Evolutionary conservation across 179 eudicot genomes (phyloP), one percentile per base, ranked within the genome.

Genomic region (Sideroxylon spinosum): DNA sequence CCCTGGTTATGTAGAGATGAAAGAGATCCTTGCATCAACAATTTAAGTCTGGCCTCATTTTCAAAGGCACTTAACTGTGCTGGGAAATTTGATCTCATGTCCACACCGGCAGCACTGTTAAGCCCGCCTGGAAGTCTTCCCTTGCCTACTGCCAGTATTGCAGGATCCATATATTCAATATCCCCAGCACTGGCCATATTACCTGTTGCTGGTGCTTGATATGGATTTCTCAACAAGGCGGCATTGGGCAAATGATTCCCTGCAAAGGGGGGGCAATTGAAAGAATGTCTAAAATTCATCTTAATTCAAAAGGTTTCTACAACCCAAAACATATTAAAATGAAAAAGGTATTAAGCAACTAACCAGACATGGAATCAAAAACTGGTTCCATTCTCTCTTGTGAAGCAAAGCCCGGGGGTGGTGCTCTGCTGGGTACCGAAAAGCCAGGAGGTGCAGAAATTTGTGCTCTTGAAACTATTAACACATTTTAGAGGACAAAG

Each of bases 361-460:
- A 14, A 95, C 98, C 98, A 82, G 94, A 86, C 62, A 82, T 80
- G 0, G 82, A 6, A 68, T 92, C 92, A 74, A 88, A 83, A 71
- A 80, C 67, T 23, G 83, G 94, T 64, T 86, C 93, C 76, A 79
- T 81, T 86, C 91, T 91, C 73, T 82, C 95, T 56, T 87, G 89
- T 17, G 91, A 90, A 65, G 88, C 65, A 81, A 95, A 93, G 52
- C 98, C 99, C 29, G 99, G 98, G 12, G 97, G 99, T 49, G 97
- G 93, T 67, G 92, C 90, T 85, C 93, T 92, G 76, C 84, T 90
- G 59, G 94, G 93, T 9, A 73, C 81, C 9, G 93, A 79, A 81
- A 95, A 95, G 75, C 99, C 98, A 57, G 99, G 99, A 22, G 99
- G 99, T 28, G 98, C 98, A 44, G 96, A 88, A 77, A 88, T 80